These are phyloP conservation scores for Tricholoma terreum DNA, from an alignment of 768 basidiomycete species.

Conservation along the genomic window DNA sequence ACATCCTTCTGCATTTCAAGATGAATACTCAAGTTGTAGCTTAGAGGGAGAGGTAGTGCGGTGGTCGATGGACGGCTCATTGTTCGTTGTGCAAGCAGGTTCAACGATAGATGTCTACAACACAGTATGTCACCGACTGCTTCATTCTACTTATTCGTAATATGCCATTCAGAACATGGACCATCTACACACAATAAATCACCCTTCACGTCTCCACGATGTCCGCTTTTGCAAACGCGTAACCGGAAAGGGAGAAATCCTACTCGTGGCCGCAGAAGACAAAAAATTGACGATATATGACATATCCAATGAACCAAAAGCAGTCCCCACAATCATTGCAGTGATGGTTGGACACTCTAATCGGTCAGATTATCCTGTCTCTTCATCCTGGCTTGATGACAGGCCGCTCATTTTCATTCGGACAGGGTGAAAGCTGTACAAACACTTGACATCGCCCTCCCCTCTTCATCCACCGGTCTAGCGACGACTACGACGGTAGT, in stretches of 20 bases:
- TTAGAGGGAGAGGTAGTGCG: slow-evolving; percentile 90
- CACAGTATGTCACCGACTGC: slow-evolving; percentile 46
- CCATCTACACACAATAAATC: slow-evolving; percentile 66
- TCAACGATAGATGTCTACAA: slow-evolving; percentile 80
- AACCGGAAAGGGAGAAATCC: slow-evolving; percentile 56
- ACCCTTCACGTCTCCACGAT: slow-evolving; percentile 84
- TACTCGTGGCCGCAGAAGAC: slow-evolving; percentile 88
- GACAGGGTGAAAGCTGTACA: slow-evolving; percentile 79
- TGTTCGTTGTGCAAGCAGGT: slow-evolving; percentile 78
- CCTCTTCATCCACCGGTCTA: slow-evolving; percentile 28
- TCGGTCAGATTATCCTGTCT: slow-evolving; percentile 72
- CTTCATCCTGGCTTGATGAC: background rate
- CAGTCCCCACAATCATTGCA: slow-evolving; percentile 59
- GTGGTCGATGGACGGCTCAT: slow-evolving; percentile 76
- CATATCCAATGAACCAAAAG: slow-evolving; percentile 42
- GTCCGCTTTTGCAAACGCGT: slow-evolving; percentile 69
- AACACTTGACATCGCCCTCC: slow-evolving; percentile 59
- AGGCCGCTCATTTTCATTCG: background rate
- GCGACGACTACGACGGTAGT: slow-evolving; percentile 54
- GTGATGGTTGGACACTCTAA: slow-evolving; percentile 80
- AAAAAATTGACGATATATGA: slow-evolving; percentile 81
- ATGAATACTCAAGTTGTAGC: background rate
- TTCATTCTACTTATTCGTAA: background rate
- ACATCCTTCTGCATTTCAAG: background rate
- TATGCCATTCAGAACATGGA: slow-evolving; percentile 68